Percentiles rank a stretch among this genome's conserved stretches.
Evolutionary conservation across 306 rosid genomes (phyloP).

Genomic region (Prosopis cineraria): DNA sequence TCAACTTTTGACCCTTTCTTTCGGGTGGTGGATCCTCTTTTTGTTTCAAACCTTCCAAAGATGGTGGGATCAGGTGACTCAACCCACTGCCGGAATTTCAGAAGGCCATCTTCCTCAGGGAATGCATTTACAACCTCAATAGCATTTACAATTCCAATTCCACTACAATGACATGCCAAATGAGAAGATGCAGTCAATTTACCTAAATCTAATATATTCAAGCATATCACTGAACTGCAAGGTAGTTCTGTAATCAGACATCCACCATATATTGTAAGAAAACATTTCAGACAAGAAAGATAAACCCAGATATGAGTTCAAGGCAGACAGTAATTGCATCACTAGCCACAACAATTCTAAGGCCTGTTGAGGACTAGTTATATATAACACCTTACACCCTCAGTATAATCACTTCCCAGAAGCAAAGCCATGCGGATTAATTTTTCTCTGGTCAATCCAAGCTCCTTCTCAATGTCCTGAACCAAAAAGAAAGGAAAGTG

Average conservation of each 20-base stretch:
- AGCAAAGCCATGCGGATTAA: constrained; percentile 86
- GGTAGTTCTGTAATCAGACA: constrained; percentile 12
- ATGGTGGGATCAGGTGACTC: constrained; percentile 98
- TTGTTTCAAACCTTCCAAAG: constrained; percentile 60
- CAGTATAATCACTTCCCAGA: constrained; percentile 98
- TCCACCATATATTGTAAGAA: neutral
- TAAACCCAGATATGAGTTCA: constrained; percentile 12
- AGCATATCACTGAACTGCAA: constrained; percentile 20
- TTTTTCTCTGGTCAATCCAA: constrained; percentile 80
- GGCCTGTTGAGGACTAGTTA: constrained; percentile 26
- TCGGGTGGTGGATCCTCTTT: constrained; percentile 46
- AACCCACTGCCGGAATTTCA: constrained; percentile 81
- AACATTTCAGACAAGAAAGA: neutral
- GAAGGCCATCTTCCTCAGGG: constrained; percentile 88
- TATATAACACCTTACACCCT: constrained; percentile 91
- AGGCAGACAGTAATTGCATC: constrained; percentile 4
- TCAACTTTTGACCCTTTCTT: constrained; percentile 59
- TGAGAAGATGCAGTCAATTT: constrained; percentile 32
- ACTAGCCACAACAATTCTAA: constrained; percentile 35
- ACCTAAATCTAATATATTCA: constrained; percentile 13
- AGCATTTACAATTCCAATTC: constrained; percentile 98
- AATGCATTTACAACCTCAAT: constrained; percentile 92
- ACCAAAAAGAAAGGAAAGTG: constrained; percentile 23
- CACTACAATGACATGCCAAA: constrained; percentile 55
- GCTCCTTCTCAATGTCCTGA: constrained; percentile 94